A percentile compares a stretch with the other conserved stretches of the same genome.
Evolutionary conservation across 2,329 filamentous ascomycete species (phyloP).

Genomic region (Fusarium sublunatum): DNA sequence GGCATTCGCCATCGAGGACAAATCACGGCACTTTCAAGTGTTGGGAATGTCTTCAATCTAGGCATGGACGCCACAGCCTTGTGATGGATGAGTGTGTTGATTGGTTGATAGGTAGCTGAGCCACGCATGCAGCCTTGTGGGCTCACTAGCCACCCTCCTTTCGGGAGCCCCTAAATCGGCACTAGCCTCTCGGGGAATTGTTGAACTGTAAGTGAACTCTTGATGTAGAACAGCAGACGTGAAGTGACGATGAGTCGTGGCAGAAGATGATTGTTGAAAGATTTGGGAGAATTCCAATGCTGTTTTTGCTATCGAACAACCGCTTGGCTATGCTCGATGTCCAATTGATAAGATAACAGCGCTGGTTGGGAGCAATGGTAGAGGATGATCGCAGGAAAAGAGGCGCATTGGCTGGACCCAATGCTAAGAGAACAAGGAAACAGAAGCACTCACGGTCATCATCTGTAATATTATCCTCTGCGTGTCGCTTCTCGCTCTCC

Average conservation of each 20-base stretch:
- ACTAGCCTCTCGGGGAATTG: conserved; percentile 26
- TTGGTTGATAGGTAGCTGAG: background rate
- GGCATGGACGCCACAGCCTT: conserved; percentile 14
- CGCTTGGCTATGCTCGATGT: background rate
- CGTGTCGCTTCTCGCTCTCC: conserved; percentile 31
- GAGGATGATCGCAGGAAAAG: background rate
- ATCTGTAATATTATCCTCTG: conserved; percentile 1
- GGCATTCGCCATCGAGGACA: conserved; percentile 21
- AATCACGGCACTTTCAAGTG: background rate
- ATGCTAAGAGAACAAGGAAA: background rate
- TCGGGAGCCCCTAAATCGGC: conserved; percentile 14
- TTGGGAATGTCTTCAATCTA: background rate
- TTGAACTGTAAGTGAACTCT: conserved; percentile 19
- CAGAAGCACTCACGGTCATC: conserved; percentile 19
- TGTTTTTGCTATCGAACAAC: accelerated
- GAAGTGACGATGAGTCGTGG: background rate
- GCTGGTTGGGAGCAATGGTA: background rate
- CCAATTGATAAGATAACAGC: background rate
- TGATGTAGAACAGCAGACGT: background rate
- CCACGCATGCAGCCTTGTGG: conserved; percentile 24
- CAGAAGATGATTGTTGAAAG: background rate
- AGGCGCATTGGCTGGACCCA: background rate
- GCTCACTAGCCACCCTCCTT: conserved; percentile 2
- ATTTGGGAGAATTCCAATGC: too few species aligned
- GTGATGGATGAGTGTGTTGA: background rate